Evolutionary conservation across 495 filamentous ascomycete genomes (phyloP).

Genomic region (Aspergillus cristatus): DNA sequence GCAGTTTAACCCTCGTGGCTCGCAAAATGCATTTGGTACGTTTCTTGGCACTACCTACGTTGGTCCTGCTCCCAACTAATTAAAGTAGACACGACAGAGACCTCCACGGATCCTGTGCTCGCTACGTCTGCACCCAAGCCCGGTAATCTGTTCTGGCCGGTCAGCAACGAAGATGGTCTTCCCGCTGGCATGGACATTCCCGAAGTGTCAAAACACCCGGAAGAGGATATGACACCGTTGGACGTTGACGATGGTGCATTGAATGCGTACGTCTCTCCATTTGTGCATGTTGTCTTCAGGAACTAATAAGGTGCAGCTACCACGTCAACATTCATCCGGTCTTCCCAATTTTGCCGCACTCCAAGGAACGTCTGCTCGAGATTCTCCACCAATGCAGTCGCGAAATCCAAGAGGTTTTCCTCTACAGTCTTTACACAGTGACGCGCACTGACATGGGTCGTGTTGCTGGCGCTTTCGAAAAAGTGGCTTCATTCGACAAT

Average conservation of each 20-base stretch:
- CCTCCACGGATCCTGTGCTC: constrained; percentile 34
- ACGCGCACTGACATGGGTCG: constrained; percentile 33
- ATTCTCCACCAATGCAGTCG: constrained; percentile 52
- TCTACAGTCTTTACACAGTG: constrained; percentile 52
- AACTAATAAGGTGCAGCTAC: constrained; percentile 43
- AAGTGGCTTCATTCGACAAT: constrained; percentile 32
- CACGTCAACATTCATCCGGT: constrained; percentile 61
- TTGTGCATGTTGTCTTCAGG: background rate
- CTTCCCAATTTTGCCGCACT: constrained; percentile 64
- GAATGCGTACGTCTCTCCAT: constrained; percentile 24
- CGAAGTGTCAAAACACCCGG: constrained; percentile 27
- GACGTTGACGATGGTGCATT: constrained; percentile 37
- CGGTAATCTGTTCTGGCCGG: constrained; percentile 31
- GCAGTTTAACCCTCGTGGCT: constrained; percentile 31
- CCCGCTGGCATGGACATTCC: constrained; percentile 28
- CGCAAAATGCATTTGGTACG: constrained; percentile 32
- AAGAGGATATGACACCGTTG: constrained; percentile 32
- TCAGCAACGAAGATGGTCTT: constrained; percentile 28
- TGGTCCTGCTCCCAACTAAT: constrained; percentile 11
- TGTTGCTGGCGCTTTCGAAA: constrained; percentile 27
- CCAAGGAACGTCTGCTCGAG: constrained; percentile 51
- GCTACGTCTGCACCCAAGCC: constrained; percentile 24
- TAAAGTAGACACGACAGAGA: constrained; percentile 25
- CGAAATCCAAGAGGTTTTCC: constrained; percentile 59
- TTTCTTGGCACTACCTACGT: background rate